A percentile compares a stretch with the other conserved stretches of the same genome.
Conservation (phyloP, 371 early-diverging fungal species). For the Neoconidiobolus thromboides region DNA sequence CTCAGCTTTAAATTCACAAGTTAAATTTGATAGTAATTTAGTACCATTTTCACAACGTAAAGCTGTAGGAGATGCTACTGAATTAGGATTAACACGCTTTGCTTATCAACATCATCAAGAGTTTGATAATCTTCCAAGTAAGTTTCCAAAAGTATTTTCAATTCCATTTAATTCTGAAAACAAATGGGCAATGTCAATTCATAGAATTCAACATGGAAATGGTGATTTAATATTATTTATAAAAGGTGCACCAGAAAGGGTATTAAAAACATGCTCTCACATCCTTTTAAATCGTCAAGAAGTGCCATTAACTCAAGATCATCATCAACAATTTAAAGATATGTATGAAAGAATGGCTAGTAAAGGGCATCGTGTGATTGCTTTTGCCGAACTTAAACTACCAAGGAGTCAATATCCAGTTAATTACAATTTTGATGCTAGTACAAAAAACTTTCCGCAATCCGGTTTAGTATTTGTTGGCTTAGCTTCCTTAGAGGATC, state of each 20-base stretch:
- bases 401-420: slow-evolving; percentile 40
- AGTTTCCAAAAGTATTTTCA: slow-evolving; percentile 73
- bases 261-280: slow-evolving; percentile 48
- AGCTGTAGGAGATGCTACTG: slow-evolving; percentile 80
- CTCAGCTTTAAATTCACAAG: slow-evolving; percentile 55
- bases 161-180: slow-evolving; percentile 88
- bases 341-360: slow-evolving; percentile 68
- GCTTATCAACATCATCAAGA: slow-evolving; percentile 37
- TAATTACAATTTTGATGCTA: slow-evolving; percentile 43
- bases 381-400: slow-evolving; percentile 61
- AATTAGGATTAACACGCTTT: slow-evolving; percentile 67
- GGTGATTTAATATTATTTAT: slow-evolving; percentile 56
- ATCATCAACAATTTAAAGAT: slow-evolving; percentile 35
- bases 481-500: slow-evolving; percentile 77
- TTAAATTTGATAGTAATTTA: slow-evolving; percentile 71
- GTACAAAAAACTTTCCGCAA: slow-evolving; percentile 49
- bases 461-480: slow-evolving; percentile 60
- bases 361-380: slow-evolving; percentile 86
- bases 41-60: slow-evolving; percentile 56
- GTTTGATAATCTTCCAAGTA: slow-evolving; percentile 44
- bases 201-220: slow-evolving; percentile 36
- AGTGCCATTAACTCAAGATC: slow-evolving; percentile 33
- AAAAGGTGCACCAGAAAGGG: slow-evolving; percentile 90
- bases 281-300: slow-evolving; percentile 27
- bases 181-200: slow-evolving; percentile 86